Conservation (phyloP, 345 rosid species). For the Melaleuca quinquenervia region DNA sequence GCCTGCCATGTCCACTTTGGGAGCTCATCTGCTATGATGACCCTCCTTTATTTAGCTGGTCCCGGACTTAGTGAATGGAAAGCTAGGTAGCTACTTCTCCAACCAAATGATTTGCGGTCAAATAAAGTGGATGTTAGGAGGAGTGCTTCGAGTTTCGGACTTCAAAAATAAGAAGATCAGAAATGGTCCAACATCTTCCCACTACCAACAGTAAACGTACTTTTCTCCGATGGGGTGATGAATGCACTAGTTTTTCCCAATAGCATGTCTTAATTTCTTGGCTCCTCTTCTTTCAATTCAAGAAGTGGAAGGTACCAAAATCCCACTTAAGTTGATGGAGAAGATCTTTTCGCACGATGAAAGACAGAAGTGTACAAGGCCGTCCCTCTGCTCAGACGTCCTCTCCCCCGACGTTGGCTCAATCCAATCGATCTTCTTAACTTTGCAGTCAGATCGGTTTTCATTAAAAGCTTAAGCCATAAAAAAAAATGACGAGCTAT, state of each 20-base stretch:
- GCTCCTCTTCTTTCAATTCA: neutral
- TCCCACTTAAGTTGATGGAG: neutral
- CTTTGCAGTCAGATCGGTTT: neutral
- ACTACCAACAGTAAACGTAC: neutral
- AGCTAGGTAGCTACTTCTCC: neutral
- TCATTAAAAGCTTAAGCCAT: neutral
- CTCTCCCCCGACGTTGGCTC: neutral
- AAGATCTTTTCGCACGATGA: neutral
- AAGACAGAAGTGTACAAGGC: neutral
- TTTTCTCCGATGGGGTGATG: neutral
- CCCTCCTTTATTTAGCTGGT: neutral
- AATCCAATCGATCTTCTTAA: neutral
- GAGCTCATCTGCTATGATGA: no score
- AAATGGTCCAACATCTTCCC: neutral
- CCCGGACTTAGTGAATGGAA: neutral
- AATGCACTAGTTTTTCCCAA: neutral
- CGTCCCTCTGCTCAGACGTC: neutral
- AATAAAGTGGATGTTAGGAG: neutral
- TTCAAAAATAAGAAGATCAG: neutral
- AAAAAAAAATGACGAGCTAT: neutral
- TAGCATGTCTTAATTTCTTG: neutral
- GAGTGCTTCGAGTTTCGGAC: neutral
- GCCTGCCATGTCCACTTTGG: neutral
- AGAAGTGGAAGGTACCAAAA: neutral
- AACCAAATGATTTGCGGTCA: neutral